A percentile compares a stretch with the other conserved stretches of the same genome.
Conservation (phyloP, 495 filamentous ascomycete species). For the Penicillium cinerascens region DNA sequence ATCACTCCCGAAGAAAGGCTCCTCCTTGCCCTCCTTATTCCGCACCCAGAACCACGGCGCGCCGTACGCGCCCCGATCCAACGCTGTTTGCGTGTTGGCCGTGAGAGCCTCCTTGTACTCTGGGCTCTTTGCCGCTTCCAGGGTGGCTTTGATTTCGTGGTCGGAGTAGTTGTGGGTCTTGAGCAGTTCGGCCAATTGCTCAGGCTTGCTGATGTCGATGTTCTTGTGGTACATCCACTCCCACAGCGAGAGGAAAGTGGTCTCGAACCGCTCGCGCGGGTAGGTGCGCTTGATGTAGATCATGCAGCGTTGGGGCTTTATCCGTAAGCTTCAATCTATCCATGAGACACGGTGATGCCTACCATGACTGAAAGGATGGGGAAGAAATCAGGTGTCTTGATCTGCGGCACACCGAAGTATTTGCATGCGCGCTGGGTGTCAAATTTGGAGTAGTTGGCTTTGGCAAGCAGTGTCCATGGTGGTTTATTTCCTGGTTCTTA, state of each 20-base stretch:
- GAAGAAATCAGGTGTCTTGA: conserved; percentile 47
- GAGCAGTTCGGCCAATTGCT: conserved; percentile 33
- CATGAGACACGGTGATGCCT: conserved; percentile 1
- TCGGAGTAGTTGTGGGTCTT: conserved; percentile 32
- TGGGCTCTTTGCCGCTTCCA: conserved; percentile 41
- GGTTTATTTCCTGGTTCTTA: conserved; percentile 60
- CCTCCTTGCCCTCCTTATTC: conserved; percentile 52
- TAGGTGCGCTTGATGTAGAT: conserved; percentile 57
- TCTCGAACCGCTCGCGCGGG: conserved; percentile 38
- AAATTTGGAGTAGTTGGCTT: conserved; percentile 53
- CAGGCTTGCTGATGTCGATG: conserved; percentile 47
- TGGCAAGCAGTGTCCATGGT: conserved; percentile 66
- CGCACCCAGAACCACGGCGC: conserved; percentile 73
- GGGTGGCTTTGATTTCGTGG: conserved; percentile 47
- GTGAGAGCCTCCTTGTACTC: conserved; percentile 59
- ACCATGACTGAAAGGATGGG: conserved; percentile 49
- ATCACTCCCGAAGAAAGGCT: conserved; percentile 79
- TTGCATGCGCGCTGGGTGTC: conserved; percentile 54
- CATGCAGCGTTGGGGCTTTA: conserved; percentile 57
- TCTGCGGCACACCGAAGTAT: conserved; percentile 48
- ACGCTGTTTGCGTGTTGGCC: conserved; percentile 55
- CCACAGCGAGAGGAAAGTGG: conserved; percentile 44
- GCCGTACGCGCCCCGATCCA: conserved; percentile 64
- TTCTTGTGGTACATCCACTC: conserved; percentile 44
- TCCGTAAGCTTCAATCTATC: neutral